Evolutionary conservation across 495 filamentous ascomycete genomes (phyloP).

Genomic region (Aspergillus cristatus): DNA sequence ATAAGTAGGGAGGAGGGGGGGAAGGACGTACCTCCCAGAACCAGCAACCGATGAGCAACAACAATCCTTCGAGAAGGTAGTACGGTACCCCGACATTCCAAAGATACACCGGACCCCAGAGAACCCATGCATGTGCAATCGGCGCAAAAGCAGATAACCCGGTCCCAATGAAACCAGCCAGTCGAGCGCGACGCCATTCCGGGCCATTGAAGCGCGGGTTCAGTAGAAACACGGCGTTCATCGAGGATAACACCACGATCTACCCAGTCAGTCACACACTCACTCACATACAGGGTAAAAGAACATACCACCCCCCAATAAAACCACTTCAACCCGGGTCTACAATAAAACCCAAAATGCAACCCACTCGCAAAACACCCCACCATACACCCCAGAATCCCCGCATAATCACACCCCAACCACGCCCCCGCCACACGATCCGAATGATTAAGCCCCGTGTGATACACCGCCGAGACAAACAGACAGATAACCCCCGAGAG

Average conservation of each 20-base stretch:
- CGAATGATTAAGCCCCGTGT: conserved; percentile 12
- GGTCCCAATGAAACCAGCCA: conserved; percentile 36
- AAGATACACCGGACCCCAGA: conserved; percentile 32
- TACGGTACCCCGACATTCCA: conserved; percentile 35
- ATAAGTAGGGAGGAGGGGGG: too few relatives aligned
- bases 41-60: conserved; percentile 26
- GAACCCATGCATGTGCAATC: conserved; percentile 32
- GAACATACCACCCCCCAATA: conserved; percentile 15
- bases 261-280: background rate
- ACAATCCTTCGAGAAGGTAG: conserved; percentile 27
- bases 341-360: conserved; percentile 17
- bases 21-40: conserved; percentile 10
- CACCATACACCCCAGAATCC: conserved; percentile 12
- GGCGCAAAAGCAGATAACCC: conserved; percentile 40
- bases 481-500: conserved; percentile 6
- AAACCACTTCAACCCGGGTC: conserved; percentile 4
- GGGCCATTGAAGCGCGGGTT: conserved; percentile 8
- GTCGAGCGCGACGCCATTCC: conserved; percentile 17
- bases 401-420: conserved; percentile 12
- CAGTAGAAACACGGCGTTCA: conserved; percentile 17
- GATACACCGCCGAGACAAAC: conserved; percentile 12
- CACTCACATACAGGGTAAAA: background rate
- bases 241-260: background rate
- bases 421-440: conserved; percentile 3
- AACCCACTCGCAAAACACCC: conserved; percentile 15